Evolutionary conservation across 345 rosid genomes (phyloP).

Genomic region (Populus ilicifolia): DNA sequence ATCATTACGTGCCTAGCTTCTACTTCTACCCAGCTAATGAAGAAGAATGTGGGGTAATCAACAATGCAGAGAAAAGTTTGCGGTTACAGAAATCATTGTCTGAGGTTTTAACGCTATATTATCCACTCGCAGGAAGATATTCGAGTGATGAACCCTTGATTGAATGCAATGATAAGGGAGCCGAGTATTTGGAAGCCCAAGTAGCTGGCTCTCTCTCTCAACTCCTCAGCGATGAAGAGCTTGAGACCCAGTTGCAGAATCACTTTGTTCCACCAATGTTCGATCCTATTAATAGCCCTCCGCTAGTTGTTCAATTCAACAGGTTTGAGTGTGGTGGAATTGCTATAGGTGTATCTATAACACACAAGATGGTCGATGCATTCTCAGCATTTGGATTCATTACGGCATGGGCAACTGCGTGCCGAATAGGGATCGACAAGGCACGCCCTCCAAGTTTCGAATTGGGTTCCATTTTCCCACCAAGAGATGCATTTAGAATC

Average conservation of each 20-base stretch:
- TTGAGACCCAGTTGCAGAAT: neutral
- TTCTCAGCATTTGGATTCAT: slow-evolving; percentile 12
- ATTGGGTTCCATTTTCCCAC: slow-evolving; percentile 12
- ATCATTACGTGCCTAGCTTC: neutral
- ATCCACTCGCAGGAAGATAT: slow-evolving; percentile 35
- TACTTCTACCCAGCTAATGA: neutral
- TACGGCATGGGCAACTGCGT: slow-evolving; percentile 1
- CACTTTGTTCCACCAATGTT: neutral
- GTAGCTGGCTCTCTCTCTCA: slow-evolving; percentile 15
- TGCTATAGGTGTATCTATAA: slow-evolving; percentile 14
- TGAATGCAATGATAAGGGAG: slow-evolving; percentile 36
- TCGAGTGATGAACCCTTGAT: slow-evolving; percentile 7
- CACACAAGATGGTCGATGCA: slow-evolving; percentile 24
- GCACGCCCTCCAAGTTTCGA: slow-evolving; percentile 5
- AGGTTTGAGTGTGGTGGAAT: slow-evolving; percentile 25
- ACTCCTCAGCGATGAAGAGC: slow-evolving; percentile 6
- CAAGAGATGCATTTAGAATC: neutral
- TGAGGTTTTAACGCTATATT: slow-evolving; percentile 21
- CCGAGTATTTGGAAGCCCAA: slow-evolving; percentile 1
- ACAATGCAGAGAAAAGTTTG: neutral
- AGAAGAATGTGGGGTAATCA: neutral
- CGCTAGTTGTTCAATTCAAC: slow-evolving; percentile 16
- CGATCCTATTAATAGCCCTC: neutral
- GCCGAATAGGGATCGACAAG: neutral
- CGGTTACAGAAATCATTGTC: slow-evolving; percentile 17